phyloP scores from a whole-genome alignment of 805 yeast species.

The Yarrowia hollandica region DNA sequence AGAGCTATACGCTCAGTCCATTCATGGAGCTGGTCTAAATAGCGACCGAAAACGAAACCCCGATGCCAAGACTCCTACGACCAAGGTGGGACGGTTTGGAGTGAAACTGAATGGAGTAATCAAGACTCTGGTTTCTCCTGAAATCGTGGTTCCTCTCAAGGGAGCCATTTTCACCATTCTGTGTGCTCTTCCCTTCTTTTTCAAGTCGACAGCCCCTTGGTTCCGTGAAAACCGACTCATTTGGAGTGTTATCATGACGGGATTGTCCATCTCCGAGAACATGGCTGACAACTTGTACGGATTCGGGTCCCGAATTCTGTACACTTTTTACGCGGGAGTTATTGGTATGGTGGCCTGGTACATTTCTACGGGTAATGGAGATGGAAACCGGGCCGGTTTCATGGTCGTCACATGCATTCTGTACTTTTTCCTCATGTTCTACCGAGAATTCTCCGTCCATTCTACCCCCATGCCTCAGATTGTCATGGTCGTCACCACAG shows the following conservation, averaged over 20 bases:
- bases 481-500: conserved; percentile 38
- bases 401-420: conserved; percentile 32
- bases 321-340: conserved; percentile 40
- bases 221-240: conserved; percentile 35
- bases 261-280: conserved; percentile 38
- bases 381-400: conserved; percentile 41
- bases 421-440: conserved; percentile 33
- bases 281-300: conserved; percentile 42
- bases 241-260: conserved; percentile 42
- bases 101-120: not conserved
- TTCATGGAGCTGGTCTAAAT: not conserved
- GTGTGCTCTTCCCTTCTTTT: conserved; percentile 37
- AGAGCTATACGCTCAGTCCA: not conserved
- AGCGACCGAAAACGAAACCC: conserved; percentile 14
- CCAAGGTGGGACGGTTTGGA: not conserved
- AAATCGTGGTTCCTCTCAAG: conserved; percentile 35
- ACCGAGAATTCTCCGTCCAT: conserved; percentile 40
- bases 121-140: conserved; percentile 18
- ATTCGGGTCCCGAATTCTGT: conserved; percentile 36
- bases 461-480: conserved; percentile 39
- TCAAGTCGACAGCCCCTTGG: conserved; percentile 35
- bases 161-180: conserved; percentile 35
- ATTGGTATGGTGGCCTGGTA: conserved; percentile 43
- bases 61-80: conserved; percentile 12
- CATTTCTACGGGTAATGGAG: conserved; percentile 40